Base-by-base conservation (phyloP, 345 rosid species). In the Euphorbia lathyris region DNA sequence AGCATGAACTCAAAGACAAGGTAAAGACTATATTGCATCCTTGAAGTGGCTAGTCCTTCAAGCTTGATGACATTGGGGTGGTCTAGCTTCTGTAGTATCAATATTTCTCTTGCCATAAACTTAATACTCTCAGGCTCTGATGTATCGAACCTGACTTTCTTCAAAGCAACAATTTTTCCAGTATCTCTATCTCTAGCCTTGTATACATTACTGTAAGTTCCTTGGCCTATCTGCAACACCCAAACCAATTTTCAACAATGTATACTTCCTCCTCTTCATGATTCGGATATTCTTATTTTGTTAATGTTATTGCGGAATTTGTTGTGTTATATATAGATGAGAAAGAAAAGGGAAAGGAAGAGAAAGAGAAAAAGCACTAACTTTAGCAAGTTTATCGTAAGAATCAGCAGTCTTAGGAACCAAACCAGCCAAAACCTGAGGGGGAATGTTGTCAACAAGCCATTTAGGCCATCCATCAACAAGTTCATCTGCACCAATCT, bases 101-200 rank as follows among this genome's bases (percentile, higher is more conserved):
- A 82, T 67, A 89, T 94, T 82, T 94, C 97, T 65, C 98, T 89
- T 4, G 97, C 98, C 96, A 93, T 93, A 73, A 91, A 94, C 72
- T 89, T 86, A 14, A 89, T 80, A 76, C 98, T 94, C 76, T 87
- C 88, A 3, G 97, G 84, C 81, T 91, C 96, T 55, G 89, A 82
- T 13, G 96, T 91, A 73, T 88, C 93, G 57, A 91, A 93, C 66
- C 96, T 80, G 61, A 89, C 98, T 70, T 91, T 94, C 83, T 94
- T 94, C 70, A 91, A 75, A 42, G 97, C 97, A 30, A 94, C 96
- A 34, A 91, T 86, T 77, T 87, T 87, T 11, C 90, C 82, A 0
- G 83, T 86, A 70, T 88, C 91, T 69, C 88, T 65, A 42, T 89
- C 96, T 80, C 84, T 69, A 56, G 96, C 98, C 78, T 91, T 89